phyloP scores from a whole-genome alignment of 805 yeast species.

The Tetrapisispora nanseiensis region DNA sequence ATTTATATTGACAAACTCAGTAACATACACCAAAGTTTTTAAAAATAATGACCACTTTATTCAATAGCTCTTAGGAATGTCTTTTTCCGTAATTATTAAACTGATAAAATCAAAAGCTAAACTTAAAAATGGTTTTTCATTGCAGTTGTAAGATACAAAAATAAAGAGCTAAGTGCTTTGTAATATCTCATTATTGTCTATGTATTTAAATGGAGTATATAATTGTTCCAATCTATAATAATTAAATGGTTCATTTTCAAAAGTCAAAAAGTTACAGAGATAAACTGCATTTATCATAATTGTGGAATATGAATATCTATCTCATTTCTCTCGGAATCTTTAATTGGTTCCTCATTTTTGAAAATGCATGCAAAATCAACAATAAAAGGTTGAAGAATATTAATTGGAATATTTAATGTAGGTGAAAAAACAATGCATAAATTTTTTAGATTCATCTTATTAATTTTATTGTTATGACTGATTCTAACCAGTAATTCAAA shows the following conservation, averaged over 20 bases:
- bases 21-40: no score
- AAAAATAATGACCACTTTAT: no score
- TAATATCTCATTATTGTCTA: no score
- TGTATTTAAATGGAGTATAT: not conserved
- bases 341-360: conserved; percentile 38
- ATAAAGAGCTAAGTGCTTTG: no score
- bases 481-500: conserved; percentile 60
- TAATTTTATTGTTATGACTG: conserved; percentile 48
- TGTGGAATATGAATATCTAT: conserved; percentile 47
- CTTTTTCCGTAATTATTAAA: no score
- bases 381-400: conserved; percentile 48
- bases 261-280: no score
- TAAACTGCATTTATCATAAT: conserved; percentile 10
- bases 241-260: not conserved
- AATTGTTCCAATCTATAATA: not conserved
- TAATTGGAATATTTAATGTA: conserved; percentile 59
- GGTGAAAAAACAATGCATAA: conserved; percentile 75
- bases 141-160: no score
- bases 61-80: no score
- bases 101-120: no score
- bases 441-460: conserved; percentile 79
- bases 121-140: no score
- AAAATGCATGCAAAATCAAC: conserved; percentile 56
- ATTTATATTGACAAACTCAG: no score
- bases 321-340: conserved; percentile 35